A percentile compares a stretch with the other conserved stretches of the same genome.
phyloP scores from a whole-genome alignment of 805 yeast species.

The Wickerhamiella azyma region DNA sequence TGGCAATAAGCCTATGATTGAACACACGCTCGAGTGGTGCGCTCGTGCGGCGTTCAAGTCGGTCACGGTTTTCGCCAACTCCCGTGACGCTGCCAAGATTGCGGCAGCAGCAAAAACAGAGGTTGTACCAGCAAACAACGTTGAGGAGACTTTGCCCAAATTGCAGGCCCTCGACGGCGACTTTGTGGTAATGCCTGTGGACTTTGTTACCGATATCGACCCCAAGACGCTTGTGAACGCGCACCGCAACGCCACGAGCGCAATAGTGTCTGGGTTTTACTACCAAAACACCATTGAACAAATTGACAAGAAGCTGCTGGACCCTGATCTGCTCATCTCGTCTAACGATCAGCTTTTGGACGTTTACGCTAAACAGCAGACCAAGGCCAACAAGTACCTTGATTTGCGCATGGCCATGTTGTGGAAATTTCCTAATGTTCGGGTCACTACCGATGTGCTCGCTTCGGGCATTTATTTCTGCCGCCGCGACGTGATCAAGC shows the following conservation, averaged over 20 bases:
- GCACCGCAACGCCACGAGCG: slow-evolving; percentile 55
- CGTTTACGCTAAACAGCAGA: slow-evolving; percentile 51
- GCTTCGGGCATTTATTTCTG: slow-evolving; percentile 63
- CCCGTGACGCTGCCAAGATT: slow-evolving; percentile 35
- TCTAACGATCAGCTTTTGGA: slow-evolving; percentile 45
- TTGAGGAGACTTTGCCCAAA: slow-evolving; percentile 10
- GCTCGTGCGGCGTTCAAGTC: slow-evolving; percentile 58
- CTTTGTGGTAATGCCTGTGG: slow-evolving; percentile 85
- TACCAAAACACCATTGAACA: slow-evolving; percentile 63
- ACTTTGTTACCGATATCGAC: slow-evolving; percentile 81
- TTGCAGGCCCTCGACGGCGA: slow-evolving; percentile 27
- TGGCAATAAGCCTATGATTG: slow-evolving; percentile 80
- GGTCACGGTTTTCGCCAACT: slow-evolving; percentile 48
- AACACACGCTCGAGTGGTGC: slow-evolving; percentile 87
- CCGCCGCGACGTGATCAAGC: slow-evolving; percentile 37
- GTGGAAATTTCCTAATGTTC: slow-evolving; percentile 74
- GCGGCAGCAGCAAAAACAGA: not conserved
- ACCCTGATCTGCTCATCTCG: slow-evolving; percentile 42
- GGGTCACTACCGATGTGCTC: slow-evolving; percentile 61
- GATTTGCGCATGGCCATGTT: slow-evolving; percentile 72
- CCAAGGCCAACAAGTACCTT: slow-evolving; percentile 57
- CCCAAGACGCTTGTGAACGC: slow-evolving; percentile 80
- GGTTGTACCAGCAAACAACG: slow-evolving; percentile 12
- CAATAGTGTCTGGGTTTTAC: slow-evolving; percentile 55
- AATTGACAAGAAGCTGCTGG: slow-evolving; percentile 63